Evolutionary conservation across 495 filamentous ascomycete genomes (phyloP).

Genomic region (Amniculicola lignicola): DNA sequence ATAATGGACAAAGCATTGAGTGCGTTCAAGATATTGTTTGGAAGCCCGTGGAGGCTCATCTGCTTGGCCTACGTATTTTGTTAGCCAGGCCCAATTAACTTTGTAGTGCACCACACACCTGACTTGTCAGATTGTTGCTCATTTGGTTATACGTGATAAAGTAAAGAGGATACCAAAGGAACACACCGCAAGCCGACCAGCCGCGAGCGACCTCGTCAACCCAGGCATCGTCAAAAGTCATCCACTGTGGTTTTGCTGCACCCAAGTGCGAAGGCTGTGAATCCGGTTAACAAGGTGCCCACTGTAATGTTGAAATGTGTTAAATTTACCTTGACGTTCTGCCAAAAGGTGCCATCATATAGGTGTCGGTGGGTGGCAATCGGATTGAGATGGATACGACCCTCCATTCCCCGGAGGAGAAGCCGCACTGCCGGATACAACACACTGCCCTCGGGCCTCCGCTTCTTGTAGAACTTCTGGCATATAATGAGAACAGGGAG

Average conservation of each 20-base stretch:
- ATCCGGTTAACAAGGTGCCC: background rate
- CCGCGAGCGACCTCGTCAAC: conserved; percentile 39
- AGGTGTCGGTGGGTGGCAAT: conserved; percentile 17
- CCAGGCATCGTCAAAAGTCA: conserved; percentile 38
- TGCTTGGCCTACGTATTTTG: no score
- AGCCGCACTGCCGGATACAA: conserved; percentile 27
- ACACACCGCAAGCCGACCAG: conserved; percentile 28
- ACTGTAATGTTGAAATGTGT: background rate
- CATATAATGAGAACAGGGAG: conserved; percentile 29
- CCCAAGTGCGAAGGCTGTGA: conserved; percentile 17
- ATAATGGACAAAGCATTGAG: conserved; percentile 71
- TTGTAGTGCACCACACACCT: no score
- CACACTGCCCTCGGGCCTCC: conserved; percentile 24
- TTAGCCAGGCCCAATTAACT: no score
- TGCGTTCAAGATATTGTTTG: conserved; percentile 75
- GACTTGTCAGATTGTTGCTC: conserved; percentile 67
- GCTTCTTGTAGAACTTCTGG: conserved; percentile 19
- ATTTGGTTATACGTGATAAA: conserved; percentile 59
- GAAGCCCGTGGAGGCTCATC: conserved; percentile 68
- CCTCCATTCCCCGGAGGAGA: conserved; percentile 7
- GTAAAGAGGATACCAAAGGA: conserved; percentile 56
- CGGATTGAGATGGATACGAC: conserved; percentile 19
- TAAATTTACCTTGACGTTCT: conserved; percentile 20
- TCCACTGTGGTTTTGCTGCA: conserved; percentile 10
- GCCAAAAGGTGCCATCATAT: conserved; percentile 31